These are phyloP conservation scores for Penicillium silybi DNA, from an alignment of 495 filamentous ascomycete species.

Conservation along the genomic window DNA sequence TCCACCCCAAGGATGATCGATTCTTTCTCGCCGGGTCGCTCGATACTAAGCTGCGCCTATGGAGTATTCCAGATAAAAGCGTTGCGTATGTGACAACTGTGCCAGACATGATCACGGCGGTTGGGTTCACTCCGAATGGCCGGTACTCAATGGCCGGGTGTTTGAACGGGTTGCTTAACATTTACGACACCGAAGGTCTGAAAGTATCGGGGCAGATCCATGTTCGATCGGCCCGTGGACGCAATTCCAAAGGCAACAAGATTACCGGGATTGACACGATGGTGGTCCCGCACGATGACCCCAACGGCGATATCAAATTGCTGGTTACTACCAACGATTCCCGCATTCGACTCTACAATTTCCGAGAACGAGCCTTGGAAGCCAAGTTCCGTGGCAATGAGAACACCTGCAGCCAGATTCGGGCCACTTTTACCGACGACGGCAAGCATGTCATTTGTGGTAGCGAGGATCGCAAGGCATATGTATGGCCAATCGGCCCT, in stretches of 20 bases:
- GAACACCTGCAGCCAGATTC: constrained; percentile 89
- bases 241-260: constrained; percentile 94
- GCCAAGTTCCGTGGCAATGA: constrained; percentile 91
- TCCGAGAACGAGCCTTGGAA: constrained; percentile 77
- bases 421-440: constrained; percentile 84
- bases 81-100: constrained; percentile 83
- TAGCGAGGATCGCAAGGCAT: constrained; percentile 84
- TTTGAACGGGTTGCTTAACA: constrained; percentile 78
- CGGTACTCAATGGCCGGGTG: constrained; percentile 86
- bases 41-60: constrained; percentile 86
- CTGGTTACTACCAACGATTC: constrained; percentile 95
- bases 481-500: constrained; percentile 75
- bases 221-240: constrained; percentile 82
- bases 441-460: constrained; percentile 86
- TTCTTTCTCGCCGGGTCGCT: constrained; percentile 95
- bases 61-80: constrained; percentile 96
- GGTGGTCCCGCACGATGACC: constrained; percentile 52
- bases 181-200: constrained; percentile 93
- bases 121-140: constrained; percentile 90
- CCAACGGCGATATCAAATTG: constrained; percentile 74
- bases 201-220: constrained; percentile 81
- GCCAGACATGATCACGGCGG: constrained; percentile 88
- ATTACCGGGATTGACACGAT: constrained; percentile 92
- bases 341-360: constrained; percentile 84
- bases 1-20: constrained; percentile 91